Evolutionary conservation across 2,329 filamentous ascomycete genomes (phyloP).

Genomic region (Botrytis cinerea): DNA sequence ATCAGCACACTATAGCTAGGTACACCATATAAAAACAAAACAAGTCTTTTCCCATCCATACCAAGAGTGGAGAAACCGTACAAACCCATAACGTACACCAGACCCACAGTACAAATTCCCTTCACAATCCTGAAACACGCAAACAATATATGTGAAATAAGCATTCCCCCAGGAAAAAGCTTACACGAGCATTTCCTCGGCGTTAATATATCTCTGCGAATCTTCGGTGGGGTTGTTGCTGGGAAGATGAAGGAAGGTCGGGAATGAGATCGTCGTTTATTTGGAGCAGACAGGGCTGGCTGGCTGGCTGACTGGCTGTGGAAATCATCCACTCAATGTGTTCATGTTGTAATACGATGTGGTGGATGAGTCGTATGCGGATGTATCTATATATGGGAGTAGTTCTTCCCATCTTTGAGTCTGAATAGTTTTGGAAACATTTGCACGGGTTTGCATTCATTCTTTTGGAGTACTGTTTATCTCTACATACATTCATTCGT

Average conservation of each 20-base stretch:
- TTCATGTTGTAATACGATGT: neutral
- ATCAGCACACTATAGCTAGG: neutral
- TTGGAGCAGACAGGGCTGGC: neutral
- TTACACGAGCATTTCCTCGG: neutral
- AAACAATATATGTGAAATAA: neutral
- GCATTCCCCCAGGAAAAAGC: neutral
- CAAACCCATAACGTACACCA: neutral
- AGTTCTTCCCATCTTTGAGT: neutral
- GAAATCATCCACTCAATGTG: neutral
- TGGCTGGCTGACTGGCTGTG: neutral
- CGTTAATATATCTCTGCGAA: neutral
- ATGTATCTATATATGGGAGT: neutral
- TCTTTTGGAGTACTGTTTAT: neutral
- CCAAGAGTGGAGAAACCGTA: neutral
- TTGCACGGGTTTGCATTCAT: slow-evolving; percentile 2
- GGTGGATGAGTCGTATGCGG: neutral
- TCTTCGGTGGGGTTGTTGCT: neutral
- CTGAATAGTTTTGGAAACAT: neutral
- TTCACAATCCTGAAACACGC: neutral
- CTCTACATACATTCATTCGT: neutral
- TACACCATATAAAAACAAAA: neutral
- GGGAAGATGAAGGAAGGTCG: neutral
- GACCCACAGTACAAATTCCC: neutral
- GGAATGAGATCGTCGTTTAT: neutral
- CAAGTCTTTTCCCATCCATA: neutral